These are phyloP conservation scores for Coprinopsis strossmayeri DNA, from an alignment of 768 basidiomycete species.

Conservation along the genomic window DNA sequence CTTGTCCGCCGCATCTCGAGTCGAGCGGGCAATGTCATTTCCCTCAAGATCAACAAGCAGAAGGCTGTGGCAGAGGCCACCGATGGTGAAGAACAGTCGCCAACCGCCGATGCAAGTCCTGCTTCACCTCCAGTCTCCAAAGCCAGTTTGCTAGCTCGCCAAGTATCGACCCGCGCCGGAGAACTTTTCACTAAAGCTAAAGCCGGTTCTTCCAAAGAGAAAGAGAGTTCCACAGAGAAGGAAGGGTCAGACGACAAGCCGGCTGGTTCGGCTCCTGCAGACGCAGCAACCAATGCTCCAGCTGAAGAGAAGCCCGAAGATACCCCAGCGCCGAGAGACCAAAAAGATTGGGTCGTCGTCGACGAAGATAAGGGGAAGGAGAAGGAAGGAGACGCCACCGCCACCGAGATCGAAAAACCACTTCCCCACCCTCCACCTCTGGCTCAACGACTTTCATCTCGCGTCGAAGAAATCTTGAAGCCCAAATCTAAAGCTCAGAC, in stretches of 20 bases:
- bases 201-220: neutral
- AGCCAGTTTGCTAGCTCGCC: neutral
- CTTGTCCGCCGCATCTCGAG: neutral
- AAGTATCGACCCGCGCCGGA: neutral
- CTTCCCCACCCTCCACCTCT: conserved; percentile 1
- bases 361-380: no score
- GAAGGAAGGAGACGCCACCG: no score
- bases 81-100: neutral
- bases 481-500: neutral
- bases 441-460: neutral
- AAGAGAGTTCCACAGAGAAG: neutral
- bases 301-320: no score
- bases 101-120: neutral
- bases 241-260: neutral
- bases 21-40: neutral
- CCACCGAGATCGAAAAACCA: neutral
- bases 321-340: no score
- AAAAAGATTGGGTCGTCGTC: no score
- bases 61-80: neutral
- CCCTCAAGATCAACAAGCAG: neutral
- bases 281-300: no score
- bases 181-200: neutral
- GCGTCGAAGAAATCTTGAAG: neutral
- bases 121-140: neutral
- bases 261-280: neutral